phyloP scores from a whole-genome alignment of 1,284 basidiomycete genomes.

The Apiotrichum veenhuisii region DNA sequence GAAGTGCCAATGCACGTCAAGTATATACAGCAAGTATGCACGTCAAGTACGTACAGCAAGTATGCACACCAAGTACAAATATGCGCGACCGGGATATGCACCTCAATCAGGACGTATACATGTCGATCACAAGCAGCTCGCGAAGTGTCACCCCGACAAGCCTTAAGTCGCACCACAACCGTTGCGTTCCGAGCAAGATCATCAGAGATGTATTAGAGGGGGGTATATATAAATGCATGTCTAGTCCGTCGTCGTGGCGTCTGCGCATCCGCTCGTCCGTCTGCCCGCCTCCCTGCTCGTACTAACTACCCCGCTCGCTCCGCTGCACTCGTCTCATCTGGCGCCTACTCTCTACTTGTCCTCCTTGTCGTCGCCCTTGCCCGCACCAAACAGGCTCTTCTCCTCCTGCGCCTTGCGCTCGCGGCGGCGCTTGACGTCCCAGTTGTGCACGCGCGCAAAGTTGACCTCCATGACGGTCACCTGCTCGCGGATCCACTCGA shows the following conservation, averaged over 20 bases:
- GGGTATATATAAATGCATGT: not conserved
- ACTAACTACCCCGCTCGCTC: not conserved
- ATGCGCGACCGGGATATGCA: too few species aligned
- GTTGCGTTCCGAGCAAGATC: too few species aligned
- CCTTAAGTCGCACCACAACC: too few species aligned
- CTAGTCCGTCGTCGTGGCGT: not conserved
- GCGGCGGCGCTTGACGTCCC: slow-evolving; percentile 47
- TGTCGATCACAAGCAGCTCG: too few species aligned
- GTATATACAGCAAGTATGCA: too few species aligned
- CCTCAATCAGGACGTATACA: too few species aligned
- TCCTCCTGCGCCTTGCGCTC: slow-evolving; percentile 7
- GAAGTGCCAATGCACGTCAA: not conserved
- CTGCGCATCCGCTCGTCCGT: too few species aligned
- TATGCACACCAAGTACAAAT: too few species aligned
- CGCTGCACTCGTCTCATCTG: not conserved
- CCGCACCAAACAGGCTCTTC: slow-evolving; percentile 1
- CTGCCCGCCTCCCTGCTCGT: too few species aligned
- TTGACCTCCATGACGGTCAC: slow-evolving; percentile 98
- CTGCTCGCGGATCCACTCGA: slow-evolving; percentile 92
- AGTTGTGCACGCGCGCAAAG: slow-evolving; percentile 90
- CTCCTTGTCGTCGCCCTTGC: slow-evolving; percentile 5
- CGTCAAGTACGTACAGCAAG: too few species aligned
- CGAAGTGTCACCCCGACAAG: too few species aligned
- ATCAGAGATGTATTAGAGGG: too few species aligned
- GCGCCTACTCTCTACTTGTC: slow-evolving; percentile 4